phyloP scores from a whole-genome alignment of 2,329 filamentous ascomycete species.

The Samsoniella hepiali region DNA sequence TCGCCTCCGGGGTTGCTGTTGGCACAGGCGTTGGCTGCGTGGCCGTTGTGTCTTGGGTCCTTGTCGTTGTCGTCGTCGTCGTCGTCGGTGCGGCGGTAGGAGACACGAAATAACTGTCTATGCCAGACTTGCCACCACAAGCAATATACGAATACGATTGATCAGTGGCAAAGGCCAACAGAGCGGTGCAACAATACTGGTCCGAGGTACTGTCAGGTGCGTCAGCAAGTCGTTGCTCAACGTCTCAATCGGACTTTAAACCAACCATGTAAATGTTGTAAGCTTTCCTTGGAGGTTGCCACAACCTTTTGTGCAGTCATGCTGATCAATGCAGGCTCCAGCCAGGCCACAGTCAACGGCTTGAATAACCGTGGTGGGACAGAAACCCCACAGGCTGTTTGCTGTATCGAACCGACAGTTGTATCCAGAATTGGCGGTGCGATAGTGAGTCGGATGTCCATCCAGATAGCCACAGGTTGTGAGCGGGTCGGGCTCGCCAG shows the following conservation, averaged over 20 bases:
- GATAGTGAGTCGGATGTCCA: conserved; percentile 3
- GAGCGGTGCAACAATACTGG: conserved; percentile 33
- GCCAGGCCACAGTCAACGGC: conserved; percentile 14
- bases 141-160: conserved; percentile 36
- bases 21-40: conserved; percentile 5
- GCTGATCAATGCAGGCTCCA: conserved; percentile 8
- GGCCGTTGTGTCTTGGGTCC: conserved; percentile 13
- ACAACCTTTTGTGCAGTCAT: conserved; percentile 27
- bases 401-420: conserved; percentile 13
- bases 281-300: conserved; percentile 25
- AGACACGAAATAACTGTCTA: conserved; percentile 26
- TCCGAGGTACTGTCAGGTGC: conserved; percentile 8
- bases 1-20: background rate
- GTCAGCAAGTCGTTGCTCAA: conserved; percentile 7
- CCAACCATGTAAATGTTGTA: conserved; percentile 37
- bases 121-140: conserved; percentile 29
- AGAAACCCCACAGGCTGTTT: conserved; percentile 14
- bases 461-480: conserved; percentile 19
- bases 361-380: conserved; percentile 9
- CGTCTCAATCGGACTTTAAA: background rate
- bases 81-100: conserved; percentile 20
- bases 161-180: conserved; percentile 31
- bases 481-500: background rate
- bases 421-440: conserved; percentile 10
- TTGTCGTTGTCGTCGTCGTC: background rate